Percentiles rank a stretch among this genome's conserved stretches.
Evolutionary conservation across 2,329 filamentous ascomycete species (phyloP).

Genomic region (Venturia oleaginea): DNA sequence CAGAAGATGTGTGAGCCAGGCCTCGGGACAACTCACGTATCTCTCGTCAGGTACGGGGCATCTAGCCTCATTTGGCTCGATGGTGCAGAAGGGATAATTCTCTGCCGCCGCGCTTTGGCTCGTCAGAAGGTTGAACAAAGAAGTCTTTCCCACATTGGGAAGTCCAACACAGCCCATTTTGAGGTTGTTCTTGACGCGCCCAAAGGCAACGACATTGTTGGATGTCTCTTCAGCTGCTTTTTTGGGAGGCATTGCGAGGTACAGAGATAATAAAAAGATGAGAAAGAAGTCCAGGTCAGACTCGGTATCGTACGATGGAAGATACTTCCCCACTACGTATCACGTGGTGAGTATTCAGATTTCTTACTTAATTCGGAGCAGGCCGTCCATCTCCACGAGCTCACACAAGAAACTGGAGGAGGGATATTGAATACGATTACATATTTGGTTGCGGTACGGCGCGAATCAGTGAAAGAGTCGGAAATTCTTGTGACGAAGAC

Average conservation of each 20-base stretch:
- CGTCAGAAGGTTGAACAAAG: constrained; percentile 38
- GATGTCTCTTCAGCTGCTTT: constrained; percentile 30
- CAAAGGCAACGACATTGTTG: constrained; percentile 39
- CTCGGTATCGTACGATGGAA: neutral
- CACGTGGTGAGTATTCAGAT: neutral
- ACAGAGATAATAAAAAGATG: neutral
- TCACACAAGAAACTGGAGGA: no score
- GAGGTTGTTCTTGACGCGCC: constrained; percentile 36
- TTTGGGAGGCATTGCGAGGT: constrained; percentile 33
- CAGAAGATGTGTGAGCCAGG: neutral
- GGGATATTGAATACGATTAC: no score
- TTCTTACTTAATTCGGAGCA: neutral
- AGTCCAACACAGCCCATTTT: constrained; percentile 41
- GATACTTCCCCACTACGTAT: neutral
- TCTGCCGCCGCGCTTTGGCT: constrained; percentile 31
- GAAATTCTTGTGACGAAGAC: no score
- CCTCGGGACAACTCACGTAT: constrained; percentile 30
- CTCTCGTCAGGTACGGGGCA: constrained; percentile 37
- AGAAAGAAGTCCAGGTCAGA: neutral
- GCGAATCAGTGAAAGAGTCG: no score
- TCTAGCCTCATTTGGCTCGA: constrained; percentile 40
- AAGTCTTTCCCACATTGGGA: constrained; percentile 40
- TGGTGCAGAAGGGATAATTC: constrained; percentile 33
- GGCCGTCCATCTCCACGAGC: no score
- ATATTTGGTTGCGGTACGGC: no score